Base-by-base conservation (phyloP, 768 basidiomycete species). In the Pleurotus cornucopiae region DNA sequence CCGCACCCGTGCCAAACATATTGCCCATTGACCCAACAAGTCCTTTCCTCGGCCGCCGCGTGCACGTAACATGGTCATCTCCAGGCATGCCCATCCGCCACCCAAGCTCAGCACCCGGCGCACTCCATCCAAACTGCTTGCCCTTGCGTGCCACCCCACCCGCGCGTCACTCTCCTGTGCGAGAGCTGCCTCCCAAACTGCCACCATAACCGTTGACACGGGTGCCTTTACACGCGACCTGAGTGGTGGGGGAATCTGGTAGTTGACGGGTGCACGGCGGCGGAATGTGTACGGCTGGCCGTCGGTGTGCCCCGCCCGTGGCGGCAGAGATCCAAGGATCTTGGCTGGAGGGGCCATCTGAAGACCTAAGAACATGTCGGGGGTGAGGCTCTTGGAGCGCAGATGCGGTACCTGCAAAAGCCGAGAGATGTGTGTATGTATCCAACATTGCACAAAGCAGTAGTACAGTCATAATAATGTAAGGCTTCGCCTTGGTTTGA, bases 211-310 rank as follows among this genome's bases (percentile, higher is more conserved):
- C 67, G 43, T 62, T 69, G 43, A 66, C 73, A 9, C 71, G 69
- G 53, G 54, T 54, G 57, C 73, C 76, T 23, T 73, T 68, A 41
- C 76, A 76, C 1, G 67, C 63, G 66, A 88, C 71, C 38, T 91
- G 11, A 93, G 72, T 1, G 90, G 87, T 0, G 91, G 90, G 1
- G 88, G 89, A 20, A 91, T 88, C 11, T 85, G 85, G 56, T 93
- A 93, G 64, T 92, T 91, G 62, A 93, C 83, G 57, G 79, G 77
- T 45, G 13, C 21, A 49, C 90, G 75, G 63, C 84, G 81, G 16
- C 91, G 75, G 38, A 93, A 73, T 0, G 82, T 64, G 62, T 93
- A 93, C 13, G 83, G 82, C 44, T 75, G 77, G 6, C 80, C 82
- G 55, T 83, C 82, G 20, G 20, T 20, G 20, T 20, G 20, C 20